These are phyloP conservation scores for Plenodomus tracheiphilus DNA, from an alignment of 2,329 filamentous ascomycete species.

Conservation along the genomic window DNA sequence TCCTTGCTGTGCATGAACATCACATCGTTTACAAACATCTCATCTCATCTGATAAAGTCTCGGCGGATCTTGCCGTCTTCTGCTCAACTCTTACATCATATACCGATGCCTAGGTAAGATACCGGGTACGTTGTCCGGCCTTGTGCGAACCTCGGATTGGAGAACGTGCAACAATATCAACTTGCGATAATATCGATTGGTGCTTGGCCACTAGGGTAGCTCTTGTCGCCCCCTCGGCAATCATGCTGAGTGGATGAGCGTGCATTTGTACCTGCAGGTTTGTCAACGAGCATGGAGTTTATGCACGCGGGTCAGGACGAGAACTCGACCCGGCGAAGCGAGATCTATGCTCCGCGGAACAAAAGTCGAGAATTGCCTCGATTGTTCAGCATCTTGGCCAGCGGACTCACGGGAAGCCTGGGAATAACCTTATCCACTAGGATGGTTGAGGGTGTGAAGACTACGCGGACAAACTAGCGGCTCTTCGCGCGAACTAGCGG, in stretches of 20 bases:
- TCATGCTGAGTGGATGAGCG: neutral
- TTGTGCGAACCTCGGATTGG: neutral
- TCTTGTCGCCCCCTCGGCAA: no score
- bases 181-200: neutral
- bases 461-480: slow-evolving; percentile 20
- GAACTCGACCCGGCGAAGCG: neutral
- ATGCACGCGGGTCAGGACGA: neutral
- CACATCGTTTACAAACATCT: neutral
- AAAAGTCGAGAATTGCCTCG: neutral
- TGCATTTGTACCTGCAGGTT: neutral
- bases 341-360: neutral
- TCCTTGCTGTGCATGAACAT: neutral
- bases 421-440: slow-evolving; percentile 4
- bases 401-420: neutral
- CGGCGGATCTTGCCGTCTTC: neutral
- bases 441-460: neutral
- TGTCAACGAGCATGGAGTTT: neutral
- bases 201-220: neutral
- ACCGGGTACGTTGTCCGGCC: neutral
- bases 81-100: neutral
- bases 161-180: neutral
- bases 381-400: neutral
- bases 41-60: neutral
- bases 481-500: slow-evolving; percentile 17
- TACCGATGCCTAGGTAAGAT: neutral